Evolutionary conservation across 2,329 filamentous ascomycete genomes (phyloP), one percentile per base, ranked within the genome.

Genomic region (Pseudovirgaria hyperparasitica): DNA sequence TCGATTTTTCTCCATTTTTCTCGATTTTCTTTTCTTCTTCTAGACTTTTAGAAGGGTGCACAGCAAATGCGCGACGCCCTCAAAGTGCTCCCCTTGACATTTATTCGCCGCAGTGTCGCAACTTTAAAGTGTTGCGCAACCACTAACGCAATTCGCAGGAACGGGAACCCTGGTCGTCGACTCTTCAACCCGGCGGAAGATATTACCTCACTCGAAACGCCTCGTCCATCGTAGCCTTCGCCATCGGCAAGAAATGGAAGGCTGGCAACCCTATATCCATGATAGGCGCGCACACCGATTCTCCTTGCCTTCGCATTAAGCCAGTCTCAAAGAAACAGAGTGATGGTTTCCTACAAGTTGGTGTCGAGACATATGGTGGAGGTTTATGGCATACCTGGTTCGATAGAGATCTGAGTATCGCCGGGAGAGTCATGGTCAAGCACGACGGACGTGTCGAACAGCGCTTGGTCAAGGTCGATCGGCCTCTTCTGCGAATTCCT

Each of bases 301-400:
- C 86, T 8, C 85, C 84, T 5, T 86, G 81, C 42, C 70, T 98
- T 26, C 77, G 87, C 33, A 65, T 98, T 52, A 98, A 98, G 65
- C 90, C 90, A 9, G 77, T 93, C 22, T 92, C 82, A 48, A 93
- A 87, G 60, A 90, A 87, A 60, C 70, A 72, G 46, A 75, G 71
- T 30, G 79, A 81, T 38, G 87, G 87, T 9, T 98, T 90, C 55
- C 59, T 94, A 36, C 90, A 98, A 58, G 76, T 98, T 31, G 90
- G 86, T 28, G 87, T 94, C 27, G 90, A 98, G 64, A 87, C 84
- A 2, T 98, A 98, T 48, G 90, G 90, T 28, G 90, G 90, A 35
- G 90, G 90, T 30, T 76, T 96, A 46, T 96, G 87, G 87, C 86
- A 94, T 57, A 92, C 82, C 24, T 98, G 74, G 90, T 98, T 98